Percentiles rank a stretch among this genome's conserved stretches.
phyloP scores from a whole-genome alignment of 129 eudicot species.

The Calendula officinalis region DNA sequence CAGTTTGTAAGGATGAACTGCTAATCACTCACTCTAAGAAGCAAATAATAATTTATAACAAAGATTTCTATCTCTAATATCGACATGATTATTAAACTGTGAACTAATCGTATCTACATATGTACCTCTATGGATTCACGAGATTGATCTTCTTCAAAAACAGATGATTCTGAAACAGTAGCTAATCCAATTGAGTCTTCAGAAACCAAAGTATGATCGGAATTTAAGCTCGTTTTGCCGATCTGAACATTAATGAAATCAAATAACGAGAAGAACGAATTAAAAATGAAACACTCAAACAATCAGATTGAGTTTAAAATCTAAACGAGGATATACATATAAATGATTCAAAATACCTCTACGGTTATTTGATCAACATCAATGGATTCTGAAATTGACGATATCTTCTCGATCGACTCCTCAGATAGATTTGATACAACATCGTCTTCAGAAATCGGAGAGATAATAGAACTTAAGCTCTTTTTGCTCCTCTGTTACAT shows the following conservation, averaged over 20 bases:
- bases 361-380: slow-evolving; percentile 1
- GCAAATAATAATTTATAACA: background rate
- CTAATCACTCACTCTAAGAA: slow-evolving; percentile 8
- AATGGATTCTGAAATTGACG: slow-evolving; percentile 2
- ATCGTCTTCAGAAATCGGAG: slow-evolving; percentile 17
- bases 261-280: background rate
- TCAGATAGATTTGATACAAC: background rate
- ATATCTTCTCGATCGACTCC: slow-evolving; percentile 18
- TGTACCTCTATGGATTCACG: slow-evolving; percentile 23
- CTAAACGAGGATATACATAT: background rate
- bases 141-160: slow-evolving; percentile 17
- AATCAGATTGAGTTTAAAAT: background rate
- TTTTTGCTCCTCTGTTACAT: slow-evolving; percentile 19
- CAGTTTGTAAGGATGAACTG: slow-evolving; percentile 1
- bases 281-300: slow-evolving; percentile 4
- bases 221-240: slow-evolving; percentile 8
- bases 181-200: slow-evolving; percentile 12
- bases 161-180: slow-evolving; percentile 23
- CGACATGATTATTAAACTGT: background rate
- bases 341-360: slow-evolving; percentile 11
- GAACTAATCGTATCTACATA: background rate
- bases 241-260: slow-evolving; percentile 11
- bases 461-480: slow-evolving; percentile 13
- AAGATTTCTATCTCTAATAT: background rate
- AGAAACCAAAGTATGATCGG: slow-evolving; percentile 13